These are phyloP conservation scores for Sphaceloma murrayae DNA, from an alignment of 2,329 filamentous ascomycete species.

Conservation along the genomic window DNA sequence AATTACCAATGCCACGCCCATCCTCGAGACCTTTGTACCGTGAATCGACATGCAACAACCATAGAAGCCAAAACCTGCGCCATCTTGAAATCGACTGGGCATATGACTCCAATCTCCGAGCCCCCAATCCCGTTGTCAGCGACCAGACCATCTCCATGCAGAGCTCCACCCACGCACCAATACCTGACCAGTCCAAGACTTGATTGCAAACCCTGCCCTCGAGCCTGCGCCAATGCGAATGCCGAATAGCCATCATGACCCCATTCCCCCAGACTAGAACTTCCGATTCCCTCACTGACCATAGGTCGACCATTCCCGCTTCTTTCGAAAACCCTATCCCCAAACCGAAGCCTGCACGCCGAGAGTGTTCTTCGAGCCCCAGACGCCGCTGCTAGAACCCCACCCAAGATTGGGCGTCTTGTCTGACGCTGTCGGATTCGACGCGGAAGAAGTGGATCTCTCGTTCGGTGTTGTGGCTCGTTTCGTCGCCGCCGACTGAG, in stretches of 20 bases:
- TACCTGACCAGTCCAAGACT: too few species aligned
- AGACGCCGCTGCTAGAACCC: constrained; percentile 72
- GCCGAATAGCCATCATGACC: background rate
- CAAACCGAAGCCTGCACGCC: constrained; percentile 89
- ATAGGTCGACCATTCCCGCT: too few species aligned
- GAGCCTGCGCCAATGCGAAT: background rate
- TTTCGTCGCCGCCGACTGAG: constrained; percentile 50
- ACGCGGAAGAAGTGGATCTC: constrained; percentile 46
- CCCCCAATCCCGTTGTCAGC: constrained; percentile 1
- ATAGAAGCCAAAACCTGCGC: too few species aligned
- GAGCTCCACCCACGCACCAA: too few species aligned
- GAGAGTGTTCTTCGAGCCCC: constrained; percentile 67
- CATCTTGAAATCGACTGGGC: too few species aligned
- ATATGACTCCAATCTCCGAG: too few species aligned
- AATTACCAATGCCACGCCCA: constrained; percentile 1
- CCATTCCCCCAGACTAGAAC: background rate
- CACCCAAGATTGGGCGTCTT: constrained; percentile 47
- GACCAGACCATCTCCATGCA: constrained; percentile 2
- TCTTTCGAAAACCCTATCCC: constrained; percentile 49
- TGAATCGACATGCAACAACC: too few species aligned
- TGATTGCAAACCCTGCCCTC: background rate
- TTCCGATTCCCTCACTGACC: too few species aligned
- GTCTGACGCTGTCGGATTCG: constrained; percentile 46
- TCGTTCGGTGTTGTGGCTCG: constrained; percentile 73
- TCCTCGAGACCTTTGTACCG: too few species aligned